These are phyloP conservation scores for Leishmania martiniquensis DNA, from an alignment of 208 protist species.

Conservation along the genomic window DNA sequence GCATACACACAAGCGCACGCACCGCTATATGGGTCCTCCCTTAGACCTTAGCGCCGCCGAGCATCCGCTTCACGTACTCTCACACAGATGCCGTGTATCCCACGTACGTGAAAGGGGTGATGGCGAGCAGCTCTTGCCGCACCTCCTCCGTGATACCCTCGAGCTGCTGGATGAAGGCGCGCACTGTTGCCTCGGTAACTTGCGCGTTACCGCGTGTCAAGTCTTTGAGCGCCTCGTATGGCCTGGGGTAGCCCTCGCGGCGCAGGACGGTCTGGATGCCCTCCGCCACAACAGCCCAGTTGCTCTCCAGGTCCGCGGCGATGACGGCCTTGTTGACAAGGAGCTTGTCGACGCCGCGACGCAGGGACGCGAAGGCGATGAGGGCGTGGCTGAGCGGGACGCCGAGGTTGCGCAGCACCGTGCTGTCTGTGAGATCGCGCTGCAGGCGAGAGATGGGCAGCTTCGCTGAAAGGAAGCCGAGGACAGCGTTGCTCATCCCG, in stretches of 20 bases:
- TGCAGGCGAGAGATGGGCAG: slow-evolving; percentile 96
- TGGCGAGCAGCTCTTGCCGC: slow-evolving; percentile 85
- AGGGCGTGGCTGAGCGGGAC: slow-evolving; percentile 92
- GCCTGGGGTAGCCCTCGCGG: slow-evolving; percentile 90
- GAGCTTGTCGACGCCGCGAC: slow-evolving; percentile 92
- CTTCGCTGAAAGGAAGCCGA: slow-evolving; percentile 94
- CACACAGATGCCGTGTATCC: slow-evolving; percentile 59
- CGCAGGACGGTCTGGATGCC: slow-evolving; percentile 96
- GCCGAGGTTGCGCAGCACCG: slow-evolving; percentile 94
- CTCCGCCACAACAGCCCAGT: slow-evolving; percentile 96
- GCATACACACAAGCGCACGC: not conserved
- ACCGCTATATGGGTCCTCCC: not conserved
- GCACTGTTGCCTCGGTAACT: slow-evolving; percentile 74
- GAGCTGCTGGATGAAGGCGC: slow-evolving; percentile 83
- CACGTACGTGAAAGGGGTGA: slow-evolving; percentile 89
- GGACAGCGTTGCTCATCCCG: slow-evolving; percentile 92
- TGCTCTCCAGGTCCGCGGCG: slow-evolving; percentile 80
- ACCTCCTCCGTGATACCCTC: slow-evolving; percentile 86
- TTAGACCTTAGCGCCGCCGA: not conserved
- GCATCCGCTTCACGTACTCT: not conserved
- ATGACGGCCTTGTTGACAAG: slow-evolving; percentile 78
- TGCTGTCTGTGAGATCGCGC: slow-evolving; percentile 96
- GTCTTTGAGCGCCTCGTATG: slow-evolving; percentile 95
- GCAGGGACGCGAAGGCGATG: slow-evolving; percentile 87
- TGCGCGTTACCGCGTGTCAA: slow-evolving; percentile 89